phyloP scores from a whole-genome alignment of 257 asterid species.

The Solanum ahanhuiri region DNA sequence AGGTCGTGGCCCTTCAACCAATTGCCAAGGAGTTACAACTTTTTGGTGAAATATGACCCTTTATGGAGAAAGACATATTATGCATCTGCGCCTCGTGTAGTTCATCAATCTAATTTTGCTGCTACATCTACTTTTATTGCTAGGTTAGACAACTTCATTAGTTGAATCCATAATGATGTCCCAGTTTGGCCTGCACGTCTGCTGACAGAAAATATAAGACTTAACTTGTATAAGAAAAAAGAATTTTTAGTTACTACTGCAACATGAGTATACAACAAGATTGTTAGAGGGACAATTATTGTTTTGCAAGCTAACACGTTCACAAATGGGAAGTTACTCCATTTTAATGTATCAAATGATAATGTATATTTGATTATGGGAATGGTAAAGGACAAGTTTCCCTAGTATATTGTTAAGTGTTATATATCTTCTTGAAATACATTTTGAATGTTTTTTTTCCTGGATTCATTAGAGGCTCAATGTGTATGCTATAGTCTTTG shows the following conservation, averaged over 20 bases:
- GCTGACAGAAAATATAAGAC: not conserved
- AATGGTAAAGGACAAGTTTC: not conserved
- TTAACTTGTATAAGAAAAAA: too few relatives aligned
- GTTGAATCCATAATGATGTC: not conserved
- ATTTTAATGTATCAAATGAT: not conserved
- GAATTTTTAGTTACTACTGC: too few relatives aligned
- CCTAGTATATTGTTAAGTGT: not conserved
- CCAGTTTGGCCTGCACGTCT: not conserved
- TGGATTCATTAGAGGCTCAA: not conserved
- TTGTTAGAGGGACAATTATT: not conserved
- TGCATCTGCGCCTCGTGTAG: slow-evolving; percentile 66
- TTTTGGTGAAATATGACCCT: slow-evolving; percentile 85
- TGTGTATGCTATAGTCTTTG: not conserved
- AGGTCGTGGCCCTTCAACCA: slow-evolving; percentile 97
- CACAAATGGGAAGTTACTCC: not conserved
- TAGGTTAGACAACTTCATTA: slow-evolving; percentile 33
- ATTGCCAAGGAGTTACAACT: slow-evolving; percentile 82
- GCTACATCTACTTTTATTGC: slow-evolving; percentile 90
- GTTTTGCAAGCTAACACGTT: not conserved
- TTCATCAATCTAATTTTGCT: slow-evolving; percentile 89
- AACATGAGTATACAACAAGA: not conserved
- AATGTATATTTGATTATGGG: not conserved
- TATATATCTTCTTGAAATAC: not conserved
- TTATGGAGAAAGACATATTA: slow-evolving; percentile 86
- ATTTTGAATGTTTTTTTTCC: not conserved